phyloP scores from a whole-genome alignment of 805 yeast genomes.

The Candida boidinii region DNA sequence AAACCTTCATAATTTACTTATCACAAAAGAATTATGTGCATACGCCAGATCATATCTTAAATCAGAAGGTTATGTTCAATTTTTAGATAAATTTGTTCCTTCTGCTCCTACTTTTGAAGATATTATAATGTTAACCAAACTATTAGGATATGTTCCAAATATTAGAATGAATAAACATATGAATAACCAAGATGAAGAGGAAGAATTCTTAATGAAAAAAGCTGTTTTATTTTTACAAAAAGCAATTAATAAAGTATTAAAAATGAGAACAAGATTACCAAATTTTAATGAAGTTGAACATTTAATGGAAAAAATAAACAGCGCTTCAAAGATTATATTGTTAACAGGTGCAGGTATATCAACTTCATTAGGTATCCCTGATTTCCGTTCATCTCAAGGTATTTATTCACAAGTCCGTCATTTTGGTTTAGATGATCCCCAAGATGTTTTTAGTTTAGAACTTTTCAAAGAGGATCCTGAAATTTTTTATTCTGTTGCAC shows the following conservation, averaged over 20 bases:
- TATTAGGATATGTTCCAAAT: slow-evolving; percentile 47
- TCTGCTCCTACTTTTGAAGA: slow-evolving; percentile 50
- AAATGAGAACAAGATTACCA: slow-evolving; percentile 46
- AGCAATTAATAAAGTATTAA: slow-evolving; percentile 56
- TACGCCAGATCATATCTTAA: slow-evolving; percentile 48
- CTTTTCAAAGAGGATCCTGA: slow-evolving; percentile 70
- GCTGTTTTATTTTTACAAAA: slow-evolving; percentile 44
- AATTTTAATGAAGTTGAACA: slow-evolving; percentile 51
- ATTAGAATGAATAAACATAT: slow-evolving; percentile 7
- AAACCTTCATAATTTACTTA: slow-evolving; percentile 8
- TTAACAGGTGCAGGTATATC: slow-evolving; percentile 93
- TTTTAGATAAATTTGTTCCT: slow-evolving; percentile 56
- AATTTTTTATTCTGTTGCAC: slow-evolving; percentile 81
- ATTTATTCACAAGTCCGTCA: slow-evolving; percentile 61
- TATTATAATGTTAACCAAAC: slow-evolving; percentile 44
- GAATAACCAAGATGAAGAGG: slow-evolving; percentile 9
- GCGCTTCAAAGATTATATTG: slow-evolving; percentile 56
- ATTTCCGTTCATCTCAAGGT: slow-evolving; percentile 84
- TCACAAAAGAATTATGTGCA: slow-evolving; percentile 34
- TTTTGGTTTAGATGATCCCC: slow-evolving; percentile 77
- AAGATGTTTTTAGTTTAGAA: slow-evolving; percentile 73
- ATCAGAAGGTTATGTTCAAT: slow-evolving; percentile 47
- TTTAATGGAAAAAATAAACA: slow-evolving; percentile 42
- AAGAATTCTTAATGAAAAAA: slow-evolving; percentile 9
- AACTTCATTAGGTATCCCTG: slow-evolving; percentile 85